phyloP scores from a whole-genome alignment of 257 asterid genomes.

The Marsdenia floribunda region DNA sequence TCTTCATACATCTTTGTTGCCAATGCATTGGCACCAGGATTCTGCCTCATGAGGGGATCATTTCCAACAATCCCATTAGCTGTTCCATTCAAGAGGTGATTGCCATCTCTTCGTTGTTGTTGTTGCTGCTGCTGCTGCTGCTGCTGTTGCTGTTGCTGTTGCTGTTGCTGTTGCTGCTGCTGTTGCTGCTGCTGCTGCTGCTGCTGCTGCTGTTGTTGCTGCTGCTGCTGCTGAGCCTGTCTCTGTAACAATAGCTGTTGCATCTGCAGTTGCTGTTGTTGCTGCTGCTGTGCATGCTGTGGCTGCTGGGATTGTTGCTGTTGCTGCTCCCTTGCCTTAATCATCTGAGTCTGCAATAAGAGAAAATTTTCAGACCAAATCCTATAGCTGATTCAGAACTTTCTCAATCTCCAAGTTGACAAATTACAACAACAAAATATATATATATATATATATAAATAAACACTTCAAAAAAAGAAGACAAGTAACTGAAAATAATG shows the following conservation, averaged over 20 bases:
- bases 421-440: background rate
- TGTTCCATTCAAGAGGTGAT: constrained; percentile 70
- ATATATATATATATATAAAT: no score
- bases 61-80: constrained; percentile 78
- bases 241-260: constrained; percentile 36
- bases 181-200: constrained; percentile 67
- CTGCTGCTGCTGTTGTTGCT: constrained; percentile 42
- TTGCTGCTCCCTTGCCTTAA: constrained; percentile 89
- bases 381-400: background rate
- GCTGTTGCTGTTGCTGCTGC: constrained; percentile 47
- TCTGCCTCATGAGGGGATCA: constrained; percentile 78
- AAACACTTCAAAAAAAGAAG: background rate
- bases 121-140: constrained; percentile 37
- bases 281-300: constrained; percentile 42
- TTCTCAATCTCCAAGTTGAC: background rate
- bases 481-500: background rate
- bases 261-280: constrained; percentile 52
- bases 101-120: constrained; percentile 75
- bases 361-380: background rate
- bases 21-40: constrained; percentile 72
- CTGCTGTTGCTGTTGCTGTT: constrained; percentile 34
- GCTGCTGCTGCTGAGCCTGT: constrained; percentile 43
- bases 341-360: constrained; percentile 68
- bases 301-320: constrained; percentile 46
- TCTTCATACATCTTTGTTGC: constrained; percentile 94